phyloP scores from a whole-genome alignment of 352 stramenopile species.

The Thraustotheca clavata region DNA sequence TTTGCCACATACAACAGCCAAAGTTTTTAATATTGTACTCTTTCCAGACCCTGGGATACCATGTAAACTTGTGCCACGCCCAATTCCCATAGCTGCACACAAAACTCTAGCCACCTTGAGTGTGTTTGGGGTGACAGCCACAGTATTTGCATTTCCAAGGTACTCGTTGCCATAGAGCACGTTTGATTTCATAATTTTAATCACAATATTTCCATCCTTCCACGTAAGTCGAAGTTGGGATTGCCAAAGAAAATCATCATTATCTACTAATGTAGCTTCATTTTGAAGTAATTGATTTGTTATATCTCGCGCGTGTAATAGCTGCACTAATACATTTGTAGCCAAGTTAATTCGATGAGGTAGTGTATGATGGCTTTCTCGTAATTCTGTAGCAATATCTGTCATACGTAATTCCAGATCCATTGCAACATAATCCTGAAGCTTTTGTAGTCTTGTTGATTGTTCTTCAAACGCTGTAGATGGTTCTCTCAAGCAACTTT shows the following conservation, averaged over 20 bases:
- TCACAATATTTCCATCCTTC: constrained; percentile 37
- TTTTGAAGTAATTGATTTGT: background rate
- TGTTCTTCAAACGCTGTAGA: background rate
- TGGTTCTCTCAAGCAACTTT: constrained; percentile 24
- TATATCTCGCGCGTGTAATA: constrained; percentile 11
- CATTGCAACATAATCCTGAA: constrained; percentile 1
- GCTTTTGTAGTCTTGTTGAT: background rate
- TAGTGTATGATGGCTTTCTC: background rate
- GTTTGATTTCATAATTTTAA: constrained; percentile 41
- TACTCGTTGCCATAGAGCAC: constrained; percentile 69
- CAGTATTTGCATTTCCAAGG: constrained; percentile 32
- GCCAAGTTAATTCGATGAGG: constrained; percentile 2
- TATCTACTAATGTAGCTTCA: background rate
- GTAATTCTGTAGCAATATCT: constrained; percentile 1
- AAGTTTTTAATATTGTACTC: constrained; percentile 29
- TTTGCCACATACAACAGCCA: constrained; percentile 42
- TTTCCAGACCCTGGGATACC: constrained; percentile 38
- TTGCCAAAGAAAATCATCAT: constrained; percentile 35
- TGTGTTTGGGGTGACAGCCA: constrained; percentile 10
- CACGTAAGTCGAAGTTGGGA: constrained; percentile 60
- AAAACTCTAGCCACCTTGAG: constrained; percentile 14
- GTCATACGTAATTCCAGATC: constrained; percentile 2
- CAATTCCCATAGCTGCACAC: constrained; percentile 27
- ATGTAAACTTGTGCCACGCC: constrained; percentile 33
- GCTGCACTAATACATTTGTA: constrained; percentile 15